Base-by-base conservation (phyloP, 805 yeast species). In the Metschnikowia amazonensis region DNA sequence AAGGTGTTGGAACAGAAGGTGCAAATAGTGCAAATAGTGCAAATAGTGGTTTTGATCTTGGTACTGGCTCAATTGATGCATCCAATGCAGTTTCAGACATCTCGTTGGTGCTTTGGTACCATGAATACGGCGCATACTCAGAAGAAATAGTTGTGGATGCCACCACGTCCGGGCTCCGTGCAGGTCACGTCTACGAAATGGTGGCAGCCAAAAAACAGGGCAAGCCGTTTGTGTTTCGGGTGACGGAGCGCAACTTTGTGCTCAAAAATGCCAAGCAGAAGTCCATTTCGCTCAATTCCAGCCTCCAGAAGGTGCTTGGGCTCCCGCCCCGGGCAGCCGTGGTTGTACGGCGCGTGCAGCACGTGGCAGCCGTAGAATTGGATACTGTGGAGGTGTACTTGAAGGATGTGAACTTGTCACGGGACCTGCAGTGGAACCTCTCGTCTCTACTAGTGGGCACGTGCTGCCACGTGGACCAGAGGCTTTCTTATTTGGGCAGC, bases 391-490 rank as follows among this genome's bases (percentile, higher is more conserved):
- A 94, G 58, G 66, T 94, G 4, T 81, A 81, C 59, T 77, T 89
- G 43, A 87, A 82, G 56, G 97, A 94, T 57, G 72, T 88, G 17
- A 80, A 85, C 52, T 66, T 94, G 13, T 80, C 96, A 3, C 70
- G 99, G 53, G 96, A 95, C 49, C 94, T 89, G 56, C 92, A 90
- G 89, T 94, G 98, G 96, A 72, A 77, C 21, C 67, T 92, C 11
- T 80, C 95, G 0, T 73, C 86, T 1, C 58, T 72, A 16, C 52
- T 92, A 44, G 74, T 75, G 0, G 80, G 80, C 8, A 66, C 77
- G 5, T 87, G 96, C 62, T 75, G 87, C 1, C 81, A 85, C 57
- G 70, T 73, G 8, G 77, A 81, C 5, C 90, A 89, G 60, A 73
- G 81, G 43, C 59, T 90, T 0, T 65, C 80, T 0, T 87, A 84